phyloP scores from a whole-genome alignment of 495 filamentous ascomycete genomes.

The Xylaria acuta region DNA sequence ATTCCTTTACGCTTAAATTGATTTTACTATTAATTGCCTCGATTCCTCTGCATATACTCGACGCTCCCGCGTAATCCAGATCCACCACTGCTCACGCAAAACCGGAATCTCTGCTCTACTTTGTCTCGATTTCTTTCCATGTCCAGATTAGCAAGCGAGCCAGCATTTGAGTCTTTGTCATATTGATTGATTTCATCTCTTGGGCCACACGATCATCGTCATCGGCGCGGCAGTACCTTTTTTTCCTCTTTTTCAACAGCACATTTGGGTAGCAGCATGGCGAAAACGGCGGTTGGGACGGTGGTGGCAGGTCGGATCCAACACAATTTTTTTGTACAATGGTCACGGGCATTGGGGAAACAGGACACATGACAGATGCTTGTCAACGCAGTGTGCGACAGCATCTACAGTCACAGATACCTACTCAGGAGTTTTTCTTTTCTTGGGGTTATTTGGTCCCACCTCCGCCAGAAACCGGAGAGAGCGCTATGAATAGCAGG shows the following conservation, averaged over 20 bases:
- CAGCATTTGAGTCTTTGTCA: conserved; percentile 47
- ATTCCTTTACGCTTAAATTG: conserved; percentile 22
- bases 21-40: conserved; percentile 23
- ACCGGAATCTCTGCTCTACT: conserved; percentile 40
- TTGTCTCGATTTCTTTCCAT: conserved; percentile 34
- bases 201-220: conserved; percentile 1
- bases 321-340: conserved; percentile 41
- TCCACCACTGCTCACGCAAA: conserved; percentile 34
- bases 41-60: conserved; percentile 36
- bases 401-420: conserved; percentile 24
- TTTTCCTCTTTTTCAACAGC: conserved; percentile 39
- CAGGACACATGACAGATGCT: conserved; percentile 25
- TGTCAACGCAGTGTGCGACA: conserved; percentile 27
- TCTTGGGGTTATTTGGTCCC: conserved; percentile 25
- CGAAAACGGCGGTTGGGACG: conserved; percentile 40
- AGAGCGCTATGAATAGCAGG: conserved; percentile 18
- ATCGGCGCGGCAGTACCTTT: conserved; percentile 14
- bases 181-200: conserved; percentile 29
- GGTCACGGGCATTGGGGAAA: conserved; percentile 38
- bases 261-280: conserved; percentile 40
- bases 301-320: conserved; percentile 28
- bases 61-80: conserved; percentile 34
- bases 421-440: conserved; percentile 30
- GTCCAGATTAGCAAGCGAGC: conserved; percentile 48
- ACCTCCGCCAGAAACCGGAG: conserved; percentile 25